These are phyloP conservation scores for Suillus luteus DNA, from an alignment of 768 basidiomycete species.

Conservation along the genomic window DNA sequence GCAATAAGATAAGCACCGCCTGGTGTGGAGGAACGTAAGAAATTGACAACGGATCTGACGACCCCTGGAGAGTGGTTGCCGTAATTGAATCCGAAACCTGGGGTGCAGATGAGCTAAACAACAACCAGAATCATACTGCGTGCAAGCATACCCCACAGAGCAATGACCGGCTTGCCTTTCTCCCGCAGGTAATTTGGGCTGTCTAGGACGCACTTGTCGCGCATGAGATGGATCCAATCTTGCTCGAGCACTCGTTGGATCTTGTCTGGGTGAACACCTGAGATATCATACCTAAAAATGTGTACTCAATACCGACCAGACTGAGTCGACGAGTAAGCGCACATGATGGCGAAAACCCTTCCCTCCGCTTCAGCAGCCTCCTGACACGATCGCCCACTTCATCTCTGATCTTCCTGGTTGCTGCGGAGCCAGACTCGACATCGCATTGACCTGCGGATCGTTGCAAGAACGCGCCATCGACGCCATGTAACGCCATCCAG, in stretches of 20 bases:
- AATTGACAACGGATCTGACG: neutral
- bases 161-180: neutral
- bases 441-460: neutral
- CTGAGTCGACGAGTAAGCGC: neutral
- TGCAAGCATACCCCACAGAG: neutral
- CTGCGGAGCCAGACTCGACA: neutral
- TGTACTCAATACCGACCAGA: neutral
- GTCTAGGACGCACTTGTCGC: neutral
- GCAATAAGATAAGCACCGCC: constrained; percentile 1
- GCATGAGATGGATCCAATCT: neutral
- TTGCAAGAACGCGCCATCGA: constrained; percentile 3
- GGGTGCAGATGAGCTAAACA: neutral
- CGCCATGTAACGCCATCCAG: constrained; percentile 68
- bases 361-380: constrained; percentile 2
- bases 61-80: constrained; percentile 1
- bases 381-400: constrained; percentile 1
- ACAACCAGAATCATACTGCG: neutral
- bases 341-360: constrained; percentile 1
- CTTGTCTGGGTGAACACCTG: neutral
- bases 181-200: neutral
- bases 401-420: neutral
- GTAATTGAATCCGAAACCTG: neutral
- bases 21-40: constrained; percentile 1
- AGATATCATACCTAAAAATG: constrained; percentile 1
- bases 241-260: neutral